Evolutionary conservation across 164 flowering plant genomes (phyloP).

Genomic region (Magnolia changhungtana): DNA sequence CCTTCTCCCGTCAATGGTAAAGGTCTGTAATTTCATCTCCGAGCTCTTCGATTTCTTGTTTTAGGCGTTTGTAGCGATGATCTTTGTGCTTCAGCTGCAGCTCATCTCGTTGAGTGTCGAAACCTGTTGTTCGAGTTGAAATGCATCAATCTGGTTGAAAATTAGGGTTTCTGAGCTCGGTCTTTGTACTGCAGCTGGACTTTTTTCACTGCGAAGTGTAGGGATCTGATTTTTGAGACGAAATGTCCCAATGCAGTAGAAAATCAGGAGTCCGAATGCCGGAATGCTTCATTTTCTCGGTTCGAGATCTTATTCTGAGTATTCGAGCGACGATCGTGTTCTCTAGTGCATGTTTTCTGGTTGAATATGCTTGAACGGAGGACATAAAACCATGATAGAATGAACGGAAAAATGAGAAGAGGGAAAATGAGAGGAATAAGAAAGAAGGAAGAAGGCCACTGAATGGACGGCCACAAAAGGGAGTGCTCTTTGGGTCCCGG

Average conservation of each 20-base stretch:
- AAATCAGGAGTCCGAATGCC: not conserved
- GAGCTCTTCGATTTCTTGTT: not conserved
- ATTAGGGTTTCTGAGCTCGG: not conserved
- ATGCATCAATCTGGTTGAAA: not conserved
- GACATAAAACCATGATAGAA: no score
- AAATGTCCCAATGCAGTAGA: not conserved
- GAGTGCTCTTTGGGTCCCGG: no score
- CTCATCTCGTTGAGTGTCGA: not conserved
- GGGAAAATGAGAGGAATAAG: no score
- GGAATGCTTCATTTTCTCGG: not conserved
- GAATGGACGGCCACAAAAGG: no score
- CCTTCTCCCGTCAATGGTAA: slow-evolving; percentile 31
- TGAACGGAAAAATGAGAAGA: no score
- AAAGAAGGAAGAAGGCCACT: no score
- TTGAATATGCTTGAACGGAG: not conserved
- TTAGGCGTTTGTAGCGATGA: not conserved
- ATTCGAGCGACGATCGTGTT: not conserved
- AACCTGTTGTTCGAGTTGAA: not conserved
- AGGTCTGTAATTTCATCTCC: slow-evolving; percentile 13
- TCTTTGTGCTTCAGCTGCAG: not conserved
- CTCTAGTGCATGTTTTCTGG: not conserved
- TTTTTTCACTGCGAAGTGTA: not conserved
- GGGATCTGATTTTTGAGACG: not conserved
- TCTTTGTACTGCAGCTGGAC: not conserved
- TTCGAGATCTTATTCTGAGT: not conserved